Evolutionary conservation across 306 rosid species (phyloP).

Genomic region (Oxytropis ochrocephala): DNA sequence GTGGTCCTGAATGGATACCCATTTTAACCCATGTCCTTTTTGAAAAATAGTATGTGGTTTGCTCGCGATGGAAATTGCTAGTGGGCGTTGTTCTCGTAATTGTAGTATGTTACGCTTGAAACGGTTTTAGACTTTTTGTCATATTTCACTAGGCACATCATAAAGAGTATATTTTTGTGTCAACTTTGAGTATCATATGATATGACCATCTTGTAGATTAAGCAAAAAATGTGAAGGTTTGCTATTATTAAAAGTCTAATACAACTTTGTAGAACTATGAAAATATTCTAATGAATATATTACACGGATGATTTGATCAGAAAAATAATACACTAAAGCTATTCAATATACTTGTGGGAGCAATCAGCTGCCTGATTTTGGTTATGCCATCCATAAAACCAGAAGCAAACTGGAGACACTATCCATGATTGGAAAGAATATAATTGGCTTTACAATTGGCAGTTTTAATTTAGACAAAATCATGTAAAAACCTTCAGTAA

Average conservation of each 20-base stretch:
- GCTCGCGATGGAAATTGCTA: not conserved
- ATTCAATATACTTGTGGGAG: conserved; percentile 17
- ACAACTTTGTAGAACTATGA: not conserved
- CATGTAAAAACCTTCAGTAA: not conserved
- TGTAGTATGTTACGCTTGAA: not conserved
- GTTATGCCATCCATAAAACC: conserved; percentile 2
- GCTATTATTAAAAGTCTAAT: not conserved
- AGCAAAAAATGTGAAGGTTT: not conserved
- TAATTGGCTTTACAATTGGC: not conserved
- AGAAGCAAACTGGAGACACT: conserved; percentile 4
- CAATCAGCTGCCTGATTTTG: conserved; percentile 2
- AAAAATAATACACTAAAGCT: not conserved
- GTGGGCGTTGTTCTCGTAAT: not conserved
- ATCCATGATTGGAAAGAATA: conserved; percentile 13
- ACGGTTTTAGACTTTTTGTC: not conserved
- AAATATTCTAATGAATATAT: not conserved
- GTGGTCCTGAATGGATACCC: not conserved
- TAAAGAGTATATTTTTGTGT: not conserved
- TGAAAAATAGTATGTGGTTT: not conserved
- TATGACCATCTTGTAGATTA: not conserved
- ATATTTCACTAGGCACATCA: not conserved
- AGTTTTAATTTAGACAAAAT: not conserved
- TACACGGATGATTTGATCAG: not conserved
- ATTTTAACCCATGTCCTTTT: not conserved
- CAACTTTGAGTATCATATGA: not conserved